phyloP scores from a whole-genome alignment of 2,329 filamentous ascomycete genomes.

The Zymoseptoria ardabiliae region DNA sequence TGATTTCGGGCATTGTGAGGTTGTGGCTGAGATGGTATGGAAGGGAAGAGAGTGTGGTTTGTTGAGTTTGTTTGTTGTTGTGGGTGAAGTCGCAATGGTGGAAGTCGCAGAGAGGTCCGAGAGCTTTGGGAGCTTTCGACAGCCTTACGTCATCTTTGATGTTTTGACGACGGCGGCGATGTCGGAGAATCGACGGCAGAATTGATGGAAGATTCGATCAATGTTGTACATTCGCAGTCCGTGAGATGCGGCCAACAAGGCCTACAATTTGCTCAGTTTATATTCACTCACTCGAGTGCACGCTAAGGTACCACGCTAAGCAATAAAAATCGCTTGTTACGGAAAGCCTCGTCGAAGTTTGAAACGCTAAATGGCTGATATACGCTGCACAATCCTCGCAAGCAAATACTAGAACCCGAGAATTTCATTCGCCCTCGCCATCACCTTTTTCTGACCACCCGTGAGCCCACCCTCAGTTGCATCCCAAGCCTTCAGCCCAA shows the following conservation, averaged over 20 bases:
- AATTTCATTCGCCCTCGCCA: constrained; percentile 49
- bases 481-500: constrained; percentile 49
- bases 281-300: neutral
- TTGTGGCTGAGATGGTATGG: neutral
- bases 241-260: too few species aligned
- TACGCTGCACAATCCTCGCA: neutral
- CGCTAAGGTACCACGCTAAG: neutral
- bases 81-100: neutral
- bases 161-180: neutral
- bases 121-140: neutral
- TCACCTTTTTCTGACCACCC: constrained; percentile 44
- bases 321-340: neutral
- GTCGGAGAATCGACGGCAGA: neutral
- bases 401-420: constrained; percentile 38
- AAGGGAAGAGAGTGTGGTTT: too few species aligned
- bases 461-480: constrained; percentile 40
- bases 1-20: constrained; percentile 12
- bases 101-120: neutral
- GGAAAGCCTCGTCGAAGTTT: neutral
- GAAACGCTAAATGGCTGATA: neutral
- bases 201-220: neutral
- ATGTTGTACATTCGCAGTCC: too few species aligned
- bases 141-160: neutral
- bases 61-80: neutral
- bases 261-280: too few species aligned